A percentile compares a stretch with the other conserved stretches of the same genome.
phyloP scores from a whole-genome alignment of 2,329 filamentous ascomycete species.

The Diaporthe nobilis region DNA sequence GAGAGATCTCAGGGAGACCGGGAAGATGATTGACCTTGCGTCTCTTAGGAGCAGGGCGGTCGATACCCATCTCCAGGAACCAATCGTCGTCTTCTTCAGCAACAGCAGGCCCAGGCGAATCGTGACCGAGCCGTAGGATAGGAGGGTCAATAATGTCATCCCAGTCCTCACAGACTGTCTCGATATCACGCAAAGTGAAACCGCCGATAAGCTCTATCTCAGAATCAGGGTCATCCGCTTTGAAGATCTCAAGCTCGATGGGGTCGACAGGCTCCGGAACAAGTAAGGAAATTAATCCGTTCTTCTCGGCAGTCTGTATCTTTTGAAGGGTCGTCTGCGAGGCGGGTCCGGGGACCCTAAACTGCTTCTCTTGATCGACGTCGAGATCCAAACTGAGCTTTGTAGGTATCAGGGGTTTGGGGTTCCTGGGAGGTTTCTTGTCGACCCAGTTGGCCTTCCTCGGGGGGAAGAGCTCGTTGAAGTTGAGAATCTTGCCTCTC shows the following conservation, averaged over 20 bases:
- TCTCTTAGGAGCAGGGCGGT: slow-evolving; percentile 70
- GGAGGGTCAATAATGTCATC: slow-evolving; percentile 71
- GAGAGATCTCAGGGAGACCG: slow-evolving; percentile 70
- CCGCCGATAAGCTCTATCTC: slow-evolving; percentile 79
- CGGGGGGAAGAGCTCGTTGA: slow-evolving; percentile 85
- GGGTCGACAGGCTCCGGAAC: slow-evolving; percentile 57
- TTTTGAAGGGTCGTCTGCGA: slow-evolving; percentile 68
- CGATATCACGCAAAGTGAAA: slow-evolving; percentile 83
- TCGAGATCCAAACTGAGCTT: slow-evolving; percentile 92
- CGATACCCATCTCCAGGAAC: slow-evolving; percentile 71
- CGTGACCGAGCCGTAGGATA: slow-evolving; percentile 46
- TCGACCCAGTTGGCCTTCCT: slow-evolving; percentile 84
- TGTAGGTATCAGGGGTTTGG: slow-evolving; percentile 85
- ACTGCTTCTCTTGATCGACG: slow-evolving; percentile 87
- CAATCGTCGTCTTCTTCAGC: slow-evolving; percentile 73
- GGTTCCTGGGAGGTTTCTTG: slow-evolving; percentile 83
- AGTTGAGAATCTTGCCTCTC: slow-evolving; percentile 80
- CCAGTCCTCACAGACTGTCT: slow-evolving; percentile 91
- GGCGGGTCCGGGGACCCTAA: slow-evolving; percentile 78
- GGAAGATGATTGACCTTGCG: slow-evolving; percentile 68
- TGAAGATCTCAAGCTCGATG: slow-evolving; percentile 60
- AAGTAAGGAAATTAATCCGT: slow-evolving; percentile 60
- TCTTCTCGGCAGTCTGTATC: slow-evolving; percentile 65
- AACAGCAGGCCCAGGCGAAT: slow-evolving; percentile 45
- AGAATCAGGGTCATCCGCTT: slow-evolving; percentile 61